Base-by-base conservation (phyloP, 306 rosid species). In the Macrotyloma uniflorum region DNA sequence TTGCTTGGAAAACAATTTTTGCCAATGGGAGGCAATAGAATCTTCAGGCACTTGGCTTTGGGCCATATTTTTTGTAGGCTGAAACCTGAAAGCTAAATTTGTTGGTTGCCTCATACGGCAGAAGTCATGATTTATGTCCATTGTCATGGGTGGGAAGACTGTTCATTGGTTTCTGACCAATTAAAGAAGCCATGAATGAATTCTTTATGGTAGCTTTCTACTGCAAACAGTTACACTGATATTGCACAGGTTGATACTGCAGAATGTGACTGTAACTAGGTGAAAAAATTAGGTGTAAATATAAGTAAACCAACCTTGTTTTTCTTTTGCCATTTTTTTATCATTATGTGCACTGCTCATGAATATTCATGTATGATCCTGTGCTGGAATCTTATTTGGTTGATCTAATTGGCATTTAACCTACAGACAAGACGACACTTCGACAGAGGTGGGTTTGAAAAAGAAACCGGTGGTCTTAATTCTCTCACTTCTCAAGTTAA, bases 401-500 rank as follows among this genome's bases (percentile, higher is more conserved):
- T 70, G 78, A 36, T 75, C 72, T 69, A 57, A 76, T 66, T 22
- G 47, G 22, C 49, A 76, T 77, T 63, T 67, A n/a, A 79, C 46
- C 66, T 80, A 82, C 74, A 95, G 99, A 86, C 97, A 58, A 90
- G 96, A 70, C 86, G 65, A 15, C 91, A 70, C 45, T 89, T 84
- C 54, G 93, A 90, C 42, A 67, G 81, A 61, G 89, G 76, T 35
- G 91, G 86, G 75, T 77, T 87, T 32, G 93, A 86, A 67, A 87
- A 82, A 58, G 91, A 85, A 69, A 66, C 78, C 32, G 80, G 89
- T 72, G 84, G 76, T 71, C 85, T 78, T 63, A 96, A 90, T 83
- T 86, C 98, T 85, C 96, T 86, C 53, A 57, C 85, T 62, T 76
- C 89, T 73, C 96, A 88, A 86, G 83, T 83, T 80, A 91, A 86